Conservation (phyloP, 2,329 filamentous ascomycete species). For the Penicillium sp. region DNA sequence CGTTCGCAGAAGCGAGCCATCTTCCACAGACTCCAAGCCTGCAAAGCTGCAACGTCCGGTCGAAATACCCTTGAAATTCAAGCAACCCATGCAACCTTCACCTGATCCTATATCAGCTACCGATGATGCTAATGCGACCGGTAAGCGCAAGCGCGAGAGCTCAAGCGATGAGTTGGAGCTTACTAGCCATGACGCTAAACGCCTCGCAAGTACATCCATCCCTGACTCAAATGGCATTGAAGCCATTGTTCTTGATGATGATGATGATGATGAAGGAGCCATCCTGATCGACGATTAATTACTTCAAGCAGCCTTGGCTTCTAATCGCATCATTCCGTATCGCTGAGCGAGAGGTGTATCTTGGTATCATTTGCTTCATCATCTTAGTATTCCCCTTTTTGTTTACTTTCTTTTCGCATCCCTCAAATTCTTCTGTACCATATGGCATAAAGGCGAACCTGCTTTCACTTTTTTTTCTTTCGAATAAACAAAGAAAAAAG, state of each 20-base stretch:
- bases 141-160: conserved; percentile 48
- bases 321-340: neutral
- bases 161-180: conserved; percentile 39
- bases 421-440: conserved; percentile 13
- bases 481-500: neutral
- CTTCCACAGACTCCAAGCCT: conserved; percentile 40
- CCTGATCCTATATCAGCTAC: conserved; percentile 22
- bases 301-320: neutral
- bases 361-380: neutral
- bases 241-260: conserved; percentile 48
- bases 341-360: neutral
- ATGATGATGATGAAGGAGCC: conserved; percentile 52
- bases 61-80: conserved; percentile 51
- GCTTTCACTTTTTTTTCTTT: neutral
- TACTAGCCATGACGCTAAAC: conserved; percentile 41
- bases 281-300: conserved; percentile 65
- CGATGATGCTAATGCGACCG: conserved; percentile 26
- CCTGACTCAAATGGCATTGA: conserved; percentile 44
- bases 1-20: conserved; percentile 26
- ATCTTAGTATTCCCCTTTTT: conserved; percentile 9
- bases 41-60: conserved; percentile 42
- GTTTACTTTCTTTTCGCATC: neutral
- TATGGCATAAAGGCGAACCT: conserved; percentile 14
- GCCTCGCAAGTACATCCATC: conserved; percentile 34
- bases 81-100: conserved; percentile 32